phyloP scores from a whole-genome alignment of 2,329 filamentous ascomycete species.

The Fusarium goolgardi region DNA sequence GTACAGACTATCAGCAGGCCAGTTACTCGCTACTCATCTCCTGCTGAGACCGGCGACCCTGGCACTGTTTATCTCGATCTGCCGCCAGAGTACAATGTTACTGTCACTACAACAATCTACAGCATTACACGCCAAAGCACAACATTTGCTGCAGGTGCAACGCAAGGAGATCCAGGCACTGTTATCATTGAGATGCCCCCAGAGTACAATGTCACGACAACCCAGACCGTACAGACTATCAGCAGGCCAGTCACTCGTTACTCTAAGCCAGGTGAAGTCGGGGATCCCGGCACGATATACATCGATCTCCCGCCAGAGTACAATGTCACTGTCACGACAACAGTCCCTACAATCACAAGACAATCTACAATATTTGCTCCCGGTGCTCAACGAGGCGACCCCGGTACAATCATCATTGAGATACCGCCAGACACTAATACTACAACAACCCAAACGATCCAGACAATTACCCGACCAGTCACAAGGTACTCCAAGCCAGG shows the following conservation, averaged over 20 bases:
- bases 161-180: conserved; percentile 16
- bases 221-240: conserved; percentile 4
- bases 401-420: conserved; percentile 17
- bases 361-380: conserved; percentile 11
- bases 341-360: conserved; percentile 8
- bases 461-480: conserved; percentile 13
- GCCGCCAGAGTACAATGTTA: conserved; percentile 21
- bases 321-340: conserved; percentile 30
- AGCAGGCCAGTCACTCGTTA: conserved; percentile 13
- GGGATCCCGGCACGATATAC: conserved; percentile 25
- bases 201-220: conserved; percentile 15
- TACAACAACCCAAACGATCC: conserved; percentile 19
- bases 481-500: conserved; percentile 12
- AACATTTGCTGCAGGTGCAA: conserved; percentile 9
- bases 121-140: conserved; percentile 13
- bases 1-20: conserved; percentile 17
- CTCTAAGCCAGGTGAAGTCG: not conserved
- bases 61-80: conserved; percentile 17
- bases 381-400: conserved; percentile 16
- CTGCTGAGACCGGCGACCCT: conserved; percentile 14
- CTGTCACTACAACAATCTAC: conserved; percentile 11
- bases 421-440: conserved; percentile 15
- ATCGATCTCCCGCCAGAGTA: conserved; percentile 24
- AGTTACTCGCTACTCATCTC: conserved; percentile 12
- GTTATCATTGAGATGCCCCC: conserved; percentile 20